phyloP scores from a whole-genome alignment of 2,329 filamentous ascomycete species.

The Aureobasidium sp. region DNA sequence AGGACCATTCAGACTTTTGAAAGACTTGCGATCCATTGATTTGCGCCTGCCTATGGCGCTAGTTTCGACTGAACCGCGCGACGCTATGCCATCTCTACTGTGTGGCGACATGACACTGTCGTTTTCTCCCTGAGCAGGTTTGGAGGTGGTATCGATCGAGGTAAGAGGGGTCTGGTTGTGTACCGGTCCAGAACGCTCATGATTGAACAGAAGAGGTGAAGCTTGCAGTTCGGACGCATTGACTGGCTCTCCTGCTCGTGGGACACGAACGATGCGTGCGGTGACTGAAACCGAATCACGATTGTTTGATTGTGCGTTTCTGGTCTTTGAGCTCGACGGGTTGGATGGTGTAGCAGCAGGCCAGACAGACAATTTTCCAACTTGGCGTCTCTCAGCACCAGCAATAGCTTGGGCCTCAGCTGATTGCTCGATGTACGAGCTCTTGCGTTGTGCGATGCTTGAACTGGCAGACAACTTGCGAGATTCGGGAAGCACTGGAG shows the following conservation, averaged over 20 bases:
- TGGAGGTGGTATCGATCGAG: neutral
- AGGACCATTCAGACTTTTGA: constrained; percentile 14
- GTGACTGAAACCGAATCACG: constrained; percentile 83
- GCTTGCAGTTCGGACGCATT: constrained; percentile 48
- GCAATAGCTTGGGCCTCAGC: neutral
- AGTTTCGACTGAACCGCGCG: neutral
- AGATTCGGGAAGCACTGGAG: constrained; percentile 1
- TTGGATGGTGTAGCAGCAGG: neutral
- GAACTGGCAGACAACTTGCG: constrained; percentile 10
- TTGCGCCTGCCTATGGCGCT: constrained; percentile 9
- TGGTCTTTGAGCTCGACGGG: neutral
- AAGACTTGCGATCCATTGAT: constrained; percentile 16
- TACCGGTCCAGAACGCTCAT: constrained; percentile 38
- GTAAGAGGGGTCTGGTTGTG: constrained; percentile 6
- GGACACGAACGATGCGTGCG: constrained; percentile 70
- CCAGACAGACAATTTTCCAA: constrained; percentile 11
- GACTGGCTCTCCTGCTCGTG: constrained; percentile 24
- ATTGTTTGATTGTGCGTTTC: constrained; percentile 25
- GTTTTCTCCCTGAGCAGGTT: neutral
- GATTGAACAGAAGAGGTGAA: constrained; percentile 57
- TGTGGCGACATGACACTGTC: constrained; percentile 5
- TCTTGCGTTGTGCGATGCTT: constrained; percentile 11
- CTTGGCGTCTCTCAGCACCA: neutral
- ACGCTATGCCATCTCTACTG: constrained; percentile 5
- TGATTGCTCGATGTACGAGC: constrained; percentile 6